Percentiles rank a stretch among this genome's conserved stretches.
Conservation (phyloP, 352 stramenopile species). For the Phytopythium chamaehyphon region DNA sequence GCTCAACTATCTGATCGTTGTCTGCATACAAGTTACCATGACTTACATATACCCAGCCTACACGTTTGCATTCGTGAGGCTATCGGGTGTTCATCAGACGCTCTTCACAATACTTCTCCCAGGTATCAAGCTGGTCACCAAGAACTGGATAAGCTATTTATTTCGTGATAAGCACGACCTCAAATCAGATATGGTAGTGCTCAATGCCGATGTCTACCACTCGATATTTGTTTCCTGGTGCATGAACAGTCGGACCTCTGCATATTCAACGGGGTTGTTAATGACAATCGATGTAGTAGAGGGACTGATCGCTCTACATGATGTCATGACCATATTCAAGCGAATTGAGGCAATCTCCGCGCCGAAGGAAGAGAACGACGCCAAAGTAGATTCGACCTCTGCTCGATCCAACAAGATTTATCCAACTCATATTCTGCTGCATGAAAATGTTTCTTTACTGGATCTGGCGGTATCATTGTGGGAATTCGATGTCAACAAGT, state of each 20-base stretch:
- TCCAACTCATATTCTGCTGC: neutral
- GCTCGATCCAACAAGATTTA: neutral
- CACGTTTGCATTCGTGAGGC: slow-evolving; percentile 14
- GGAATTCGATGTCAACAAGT: slow-evolving; percentile 5
- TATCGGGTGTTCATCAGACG: slow-evolving; percentile 5
- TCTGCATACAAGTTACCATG: slow-evolving; percentile 27
- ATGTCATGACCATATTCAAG: slow-evolving; percentile 4
- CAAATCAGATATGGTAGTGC: slow-evolving; percentile 19
- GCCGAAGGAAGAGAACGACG: neutral
- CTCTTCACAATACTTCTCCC: slow-evolving; percentile 14
- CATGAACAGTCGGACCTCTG: slow-evolving; percentile 15
- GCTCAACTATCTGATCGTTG: slow-evolving; percentile 20
- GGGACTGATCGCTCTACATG: slow-evolving; percentile 6
- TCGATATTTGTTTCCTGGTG: slow-evolving; percentile 21
- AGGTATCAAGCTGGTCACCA: slow-evolving; percentile 14
- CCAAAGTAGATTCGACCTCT: too few species aligned
- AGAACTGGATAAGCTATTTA: slow-evolving; percentile 19
- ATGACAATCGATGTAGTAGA: slow-evolving; percentile 17
- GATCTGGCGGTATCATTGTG: slow-evolving; percentile 12
- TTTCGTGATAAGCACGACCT: slow-evolving; percentile 18
- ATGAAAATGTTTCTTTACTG: neutral
- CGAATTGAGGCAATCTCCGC: neutral
- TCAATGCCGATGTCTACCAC: slow-evolving; percentile 24
- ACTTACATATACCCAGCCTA: slow-evolving; percentile 24
- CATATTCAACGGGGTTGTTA: slow-evolving; percentile 15